phyloP scores from a whole-genome alignment of 768 basidiomycete species.

The Tulasnella calospora region DNA sequence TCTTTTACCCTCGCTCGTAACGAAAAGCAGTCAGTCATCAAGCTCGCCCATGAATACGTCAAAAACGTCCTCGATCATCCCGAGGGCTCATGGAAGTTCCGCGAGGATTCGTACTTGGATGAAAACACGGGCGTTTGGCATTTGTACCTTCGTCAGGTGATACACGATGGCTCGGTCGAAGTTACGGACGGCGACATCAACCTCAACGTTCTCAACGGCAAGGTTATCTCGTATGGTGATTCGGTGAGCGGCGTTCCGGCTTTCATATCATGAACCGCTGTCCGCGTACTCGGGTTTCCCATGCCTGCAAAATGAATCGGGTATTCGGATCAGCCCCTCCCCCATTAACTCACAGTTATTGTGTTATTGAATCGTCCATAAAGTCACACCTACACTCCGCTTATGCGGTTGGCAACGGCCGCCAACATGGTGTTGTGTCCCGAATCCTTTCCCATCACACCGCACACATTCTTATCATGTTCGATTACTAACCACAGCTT shows the following conservation, averaged over 20 bases:
- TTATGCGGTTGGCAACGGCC: background rate
- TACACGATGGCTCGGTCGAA: constrained; percentile 67
- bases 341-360: too few species aligned
- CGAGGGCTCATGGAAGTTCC: constrained; percentile 42
- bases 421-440: background rate
- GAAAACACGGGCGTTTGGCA: constrained; percentile 77
- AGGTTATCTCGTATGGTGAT: constrained; percentile 79
- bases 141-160: constrained; percentile 76
- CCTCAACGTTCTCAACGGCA: constrained; percentile 80
- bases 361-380: too few species aligned
- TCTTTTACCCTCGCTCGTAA: constrained; percentile 37
- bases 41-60: constrained; percentile 62
- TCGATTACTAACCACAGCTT: background rate
- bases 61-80: constrained; percentile 45
- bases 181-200: constrained; percentile 91
- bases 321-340: background rate
- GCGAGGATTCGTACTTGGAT: constrained; percentile 85
- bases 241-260: constrained; percentile 52
- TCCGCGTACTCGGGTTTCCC: background rate
- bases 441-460: background rate
- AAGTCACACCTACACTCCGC: background rate
- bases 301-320: background rate
- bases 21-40: constrained; percentile 44
- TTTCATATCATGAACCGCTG: background rate
- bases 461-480: background rate